These are phyloP conservation scores for Kodamaea neixiangensis DNA, from an alignment of 805 yeast genomes.

Conservation along the genomic window DNA sequence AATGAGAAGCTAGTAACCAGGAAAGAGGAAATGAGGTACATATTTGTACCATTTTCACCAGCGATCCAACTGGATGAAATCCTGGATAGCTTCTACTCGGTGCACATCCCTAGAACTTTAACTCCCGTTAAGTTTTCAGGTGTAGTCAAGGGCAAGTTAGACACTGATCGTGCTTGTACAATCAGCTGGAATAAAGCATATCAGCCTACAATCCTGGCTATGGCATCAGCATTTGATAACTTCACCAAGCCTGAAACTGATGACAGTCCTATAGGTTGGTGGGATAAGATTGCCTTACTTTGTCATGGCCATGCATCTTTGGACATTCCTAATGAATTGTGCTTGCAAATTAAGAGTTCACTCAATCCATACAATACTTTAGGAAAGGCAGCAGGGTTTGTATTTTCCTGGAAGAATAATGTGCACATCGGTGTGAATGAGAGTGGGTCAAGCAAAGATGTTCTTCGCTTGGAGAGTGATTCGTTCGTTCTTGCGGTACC, in stretches of 20 bases:
- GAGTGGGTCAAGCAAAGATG: constrained; percentile 48
- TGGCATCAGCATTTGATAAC: constrained; percentile 42
- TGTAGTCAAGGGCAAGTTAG: constrained; percentile 48
- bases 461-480: constrained; percentile 55
- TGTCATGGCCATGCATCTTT: constrained; percentile 56
- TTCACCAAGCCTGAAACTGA: constrained; percentile 48
- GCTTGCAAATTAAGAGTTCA: constrained; percentile 64
- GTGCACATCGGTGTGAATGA: constrained; percentile 53
- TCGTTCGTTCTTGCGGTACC: constrained; percentile 61
- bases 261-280: constrained; percentile 48
- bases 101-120: constrained; percentile 59
- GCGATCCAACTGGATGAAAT: constrained; percentile 35
- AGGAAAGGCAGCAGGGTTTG: constrained; percentile 63
- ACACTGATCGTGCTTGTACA: constrained; percentile 49
- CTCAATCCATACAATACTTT: constrained; percentile 56
- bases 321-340: constrained; percentile 52
- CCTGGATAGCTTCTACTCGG: constrained; percentile 55
- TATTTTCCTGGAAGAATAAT: constrained; percentile 63
- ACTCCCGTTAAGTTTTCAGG: constrained; percentile 60
- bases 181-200: constrained; percentile 67
- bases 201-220: constrained; percentile 59
- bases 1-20: constrained; percentile 55
- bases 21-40: constrained; percentile 45
- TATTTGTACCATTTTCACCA: constrained; percentile 62
- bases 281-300: constrained; percentile 55